phyloP scores from a whole-genome alignment of 225 moss, liverwort and hornwort species.

The Asterella californica region DNA sequence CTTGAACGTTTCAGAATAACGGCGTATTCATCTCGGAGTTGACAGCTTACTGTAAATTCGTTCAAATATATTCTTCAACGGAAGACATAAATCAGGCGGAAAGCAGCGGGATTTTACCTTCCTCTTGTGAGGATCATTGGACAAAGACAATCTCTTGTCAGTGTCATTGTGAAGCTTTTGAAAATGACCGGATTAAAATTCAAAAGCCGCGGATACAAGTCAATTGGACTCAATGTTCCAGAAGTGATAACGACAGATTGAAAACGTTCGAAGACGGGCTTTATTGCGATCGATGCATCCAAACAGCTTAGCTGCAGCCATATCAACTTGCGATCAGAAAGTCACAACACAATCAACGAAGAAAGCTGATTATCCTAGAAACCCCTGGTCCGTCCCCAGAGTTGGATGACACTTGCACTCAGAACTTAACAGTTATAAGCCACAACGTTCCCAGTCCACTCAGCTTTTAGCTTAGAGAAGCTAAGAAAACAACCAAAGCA shows the following conservation, averaged over 20 bases:
- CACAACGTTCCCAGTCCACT: neutral
- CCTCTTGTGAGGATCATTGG: slow-evolving; percentile 99
- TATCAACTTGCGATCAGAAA: neutral
- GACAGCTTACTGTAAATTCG: too few relatives aligned
- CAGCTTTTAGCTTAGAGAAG: neutral
- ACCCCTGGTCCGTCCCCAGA: neutral
- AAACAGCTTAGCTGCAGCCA: slow-evolving; percentile 85
- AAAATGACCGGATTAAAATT: slow-evolving; percentile 98
- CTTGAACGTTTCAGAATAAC: neutral
- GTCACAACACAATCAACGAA: neutral
- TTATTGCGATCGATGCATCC: slow-evolving; percentile 99
- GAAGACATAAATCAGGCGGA: neutral
- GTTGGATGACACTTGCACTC: neutral
- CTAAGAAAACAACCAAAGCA: neutral
- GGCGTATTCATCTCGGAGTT: too few relatives aligned
- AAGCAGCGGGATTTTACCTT: slow-evolving; percentile 45
- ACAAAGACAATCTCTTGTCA: slow-evolving; percentile 94
- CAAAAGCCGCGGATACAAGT: slow-evolving; percentile 89
- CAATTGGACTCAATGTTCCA: slow-evolving; percentile 93
- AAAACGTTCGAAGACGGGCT: slow-evolving; percentile 94
- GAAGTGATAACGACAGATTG: slow-evolving; percentile 97
- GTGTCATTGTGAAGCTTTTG: slow-evolving; percentile 95
- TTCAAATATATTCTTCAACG: neutral
- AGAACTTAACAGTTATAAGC: neutral
- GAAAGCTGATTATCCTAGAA: neutral